Percentiles rank a stretch among this genome's conserved stretches.
Conservation (phyloP, 2,329 filamentous ascomycete genomes). For the Colletotrichum gigasporum region DNA sequence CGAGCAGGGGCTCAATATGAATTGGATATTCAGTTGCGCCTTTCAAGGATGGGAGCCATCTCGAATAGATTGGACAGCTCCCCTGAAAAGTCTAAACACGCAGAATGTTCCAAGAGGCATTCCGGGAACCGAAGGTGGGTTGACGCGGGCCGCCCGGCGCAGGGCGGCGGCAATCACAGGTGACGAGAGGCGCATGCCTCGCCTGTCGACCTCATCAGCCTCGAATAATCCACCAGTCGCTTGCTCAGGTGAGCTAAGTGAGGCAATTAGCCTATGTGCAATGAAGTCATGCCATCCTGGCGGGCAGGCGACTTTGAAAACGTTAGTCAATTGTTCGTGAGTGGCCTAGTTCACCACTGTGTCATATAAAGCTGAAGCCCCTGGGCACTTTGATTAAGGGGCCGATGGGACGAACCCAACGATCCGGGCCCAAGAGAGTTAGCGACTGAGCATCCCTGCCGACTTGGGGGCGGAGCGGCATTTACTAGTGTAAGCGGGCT, state of each 20-base stretch:
- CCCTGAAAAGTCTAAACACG: neutral
- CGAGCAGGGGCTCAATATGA: neutral
- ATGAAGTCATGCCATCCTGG: conserved; percentile 11
- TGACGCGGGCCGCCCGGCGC: neutral
- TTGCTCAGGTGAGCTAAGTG: neutral
- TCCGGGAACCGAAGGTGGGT: neutral
- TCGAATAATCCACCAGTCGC: conserved; percentile 10
- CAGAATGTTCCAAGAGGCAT: neutral
- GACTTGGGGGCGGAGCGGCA: neutral
- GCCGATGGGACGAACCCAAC: conserved; percentile 8
- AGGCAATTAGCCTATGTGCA: neutral
- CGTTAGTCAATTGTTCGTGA: neutral
- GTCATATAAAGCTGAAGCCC: conserved; percentile 8
- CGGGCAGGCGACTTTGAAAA: neutral
- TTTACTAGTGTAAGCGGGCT: neutral
- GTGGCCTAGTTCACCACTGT: neutral
- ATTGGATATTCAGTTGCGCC: neutral
- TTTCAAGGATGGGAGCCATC: neutral
- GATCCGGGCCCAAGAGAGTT: neutral
- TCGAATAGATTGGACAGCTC: conserved; percentile 20
- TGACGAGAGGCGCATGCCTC: neutral
- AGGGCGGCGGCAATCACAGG: conserved; percentile 8
- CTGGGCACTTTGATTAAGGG: conserved; percentile 19
- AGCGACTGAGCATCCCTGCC: conserved; percentile 13
- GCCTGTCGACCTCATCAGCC: neutral